Evolutionary conservation across 2,329 filamentous ascomycete species (phyloP), one percentile per base, ranked within the genome.

Genomic region (Colletotrichum sp.): DNA sequence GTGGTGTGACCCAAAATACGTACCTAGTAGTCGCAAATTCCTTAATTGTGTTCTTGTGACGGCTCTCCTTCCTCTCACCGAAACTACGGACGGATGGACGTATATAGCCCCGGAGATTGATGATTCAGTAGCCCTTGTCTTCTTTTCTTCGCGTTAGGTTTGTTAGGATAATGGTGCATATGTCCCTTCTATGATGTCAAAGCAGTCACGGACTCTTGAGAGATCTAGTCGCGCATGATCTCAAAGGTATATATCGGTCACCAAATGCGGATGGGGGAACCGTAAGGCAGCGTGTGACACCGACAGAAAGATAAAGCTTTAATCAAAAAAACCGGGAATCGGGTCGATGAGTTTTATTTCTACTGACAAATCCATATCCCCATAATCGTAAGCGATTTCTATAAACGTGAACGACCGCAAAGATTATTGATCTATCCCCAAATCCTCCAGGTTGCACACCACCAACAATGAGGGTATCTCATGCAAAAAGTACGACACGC

Each of bases 251-350:
- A 44, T 1, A 6, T 44, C 16, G 16, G 16, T 49, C 10, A 21
- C 9, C 39, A 3, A 12, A 5, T 6, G 2, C 10, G 3, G 44
- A 49, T 12, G n/a, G 39, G 44, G 18, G 3, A 49, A 21, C 10
- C 18, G 1, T 7, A 2, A 21, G 10, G 44, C n/a, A 49, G 3
- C 6, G 1, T 21, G 3, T 21, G 3, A n/a, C 1, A n/a, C 44
- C 18, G 10, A 49, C 6, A 49, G 5, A 21, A 21, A 21, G 1
- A 49, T 7, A 4, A 4, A 12, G 9, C n/a, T 21, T 49, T 4
- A 21, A 49, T 49, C 44, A 49, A 21, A 2, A 49, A 49, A 49
- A 49, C 44, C 44, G 5, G 44, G n/a, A 49, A 49, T 7, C n/a
- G 10, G 4, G 18, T 13, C 8, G 39, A 44, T 3, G 9, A n/a